Conservation (phyloP, 352 stramenopile species). For the Phytophthora sansomeana region DNA sequence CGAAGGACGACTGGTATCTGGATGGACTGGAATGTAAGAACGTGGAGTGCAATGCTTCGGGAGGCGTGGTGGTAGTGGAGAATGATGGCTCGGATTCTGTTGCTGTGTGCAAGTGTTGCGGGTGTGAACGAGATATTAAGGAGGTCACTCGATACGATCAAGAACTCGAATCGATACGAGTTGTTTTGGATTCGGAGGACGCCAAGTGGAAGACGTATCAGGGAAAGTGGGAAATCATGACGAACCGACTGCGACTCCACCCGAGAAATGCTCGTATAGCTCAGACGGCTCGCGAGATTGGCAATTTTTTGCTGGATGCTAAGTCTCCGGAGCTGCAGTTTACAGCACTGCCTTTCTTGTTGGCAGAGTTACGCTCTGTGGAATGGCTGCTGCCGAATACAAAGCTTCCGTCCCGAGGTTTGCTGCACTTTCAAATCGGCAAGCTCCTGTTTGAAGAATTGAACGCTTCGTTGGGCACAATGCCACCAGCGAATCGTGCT, state of each 20-base stretch:
- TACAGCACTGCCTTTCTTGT: conserved; percentile 33
- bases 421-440: conserved; percentile 56
- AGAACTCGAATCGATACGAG: conserved; percentile 24
- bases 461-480: not conserved
- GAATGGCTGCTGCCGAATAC: conserved; percentile 52
- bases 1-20: conserved; percentile 50
- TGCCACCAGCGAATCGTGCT: conserved; percentile 2
- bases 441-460: conserved; percentile 42
- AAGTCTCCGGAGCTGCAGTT: conserved; percentile 8
- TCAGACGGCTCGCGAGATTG: conserved; percentile 41
- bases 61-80: conserved; percentile 30
- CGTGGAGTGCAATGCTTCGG: conserved; percentile 16
- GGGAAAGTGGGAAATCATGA: conserved; percentile 33
- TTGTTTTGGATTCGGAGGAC: conserved; percentile 8
- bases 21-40: conserved; percentile 42
- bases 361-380: conserved; percentile 41
- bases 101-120: conserved; percentile 36
- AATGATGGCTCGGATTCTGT: too few species aligned
- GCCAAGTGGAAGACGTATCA: conserved; percentile 42
- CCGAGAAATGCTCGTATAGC: conserved; percentile 43
- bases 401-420: conserved; percentile 50
- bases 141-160: conserved; percentile 21
- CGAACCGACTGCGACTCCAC: conserved; percentile 33
- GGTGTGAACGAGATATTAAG: not conserved
- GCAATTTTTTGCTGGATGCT: conserved; percentile 47